A percentile compares a stretch with the other conserved stretches of the same genome.
Conservation (phyloP, 495 filamentous ascomycete species). For the Daldinia decipiens region DNA sequence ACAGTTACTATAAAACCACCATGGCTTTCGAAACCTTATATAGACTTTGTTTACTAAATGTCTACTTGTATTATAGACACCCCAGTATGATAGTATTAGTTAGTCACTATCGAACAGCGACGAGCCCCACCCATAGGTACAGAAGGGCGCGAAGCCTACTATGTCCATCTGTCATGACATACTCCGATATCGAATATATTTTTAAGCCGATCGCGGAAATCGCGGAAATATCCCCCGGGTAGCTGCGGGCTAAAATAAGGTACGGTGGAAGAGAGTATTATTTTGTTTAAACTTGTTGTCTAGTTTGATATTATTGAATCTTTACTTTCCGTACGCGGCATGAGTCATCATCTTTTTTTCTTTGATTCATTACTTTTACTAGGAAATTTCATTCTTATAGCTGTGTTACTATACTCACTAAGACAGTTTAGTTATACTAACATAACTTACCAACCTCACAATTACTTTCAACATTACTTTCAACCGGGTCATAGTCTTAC, state of each 20-base stretch:
- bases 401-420: too few relatives aligned
- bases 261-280: too few relatives aligned
- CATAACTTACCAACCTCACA: too few relatives aligned
- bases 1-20: not conserved
- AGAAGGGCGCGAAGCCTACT: not conserved
- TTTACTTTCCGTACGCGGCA: too few relatives aligned
- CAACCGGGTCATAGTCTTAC: too few relatives aligned
- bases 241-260: not conserved
- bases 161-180: not conserved
- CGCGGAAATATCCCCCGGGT: not conserved
- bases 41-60: not conserved
- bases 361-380: too few relatives aligned
- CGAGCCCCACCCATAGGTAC: not conserved
- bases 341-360: too few relatives aligned
- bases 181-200: conserved; percentile 8
- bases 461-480: too few relatives aligned
- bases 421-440: too few relatives aligned
- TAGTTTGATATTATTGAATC: too few relatives aligned
- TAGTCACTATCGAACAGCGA: not conserved
- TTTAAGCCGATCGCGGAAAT: not conserved
- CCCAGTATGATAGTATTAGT: not conserved
- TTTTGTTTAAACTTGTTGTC: too few relatives aligned
- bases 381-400: too few relatives aligned
- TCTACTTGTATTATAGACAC: not conserved
- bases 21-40: not conserved